Percentiles rank a stretch among this genome's conserved stretches.
These are phyloP conservation scores for Populus hybrid DNA, from an alignment of 441 rosid genomes.

Conservation along the genomic window DNA sequence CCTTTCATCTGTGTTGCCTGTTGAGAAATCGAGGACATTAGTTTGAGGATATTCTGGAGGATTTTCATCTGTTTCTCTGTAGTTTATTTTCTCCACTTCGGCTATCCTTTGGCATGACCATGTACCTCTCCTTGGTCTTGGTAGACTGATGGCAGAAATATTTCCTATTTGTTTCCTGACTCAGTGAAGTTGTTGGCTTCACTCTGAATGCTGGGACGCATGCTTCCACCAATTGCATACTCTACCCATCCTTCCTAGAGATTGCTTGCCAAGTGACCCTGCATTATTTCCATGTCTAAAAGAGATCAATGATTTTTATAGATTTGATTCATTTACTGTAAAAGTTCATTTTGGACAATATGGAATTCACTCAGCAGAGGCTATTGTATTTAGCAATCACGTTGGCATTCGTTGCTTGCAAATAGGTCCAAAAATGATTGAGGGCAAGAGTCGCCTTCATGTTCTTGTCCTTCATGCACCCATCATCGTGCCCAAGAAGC, in stretches of 20 bases:
- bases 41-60: not conserved
- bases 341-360: too few species aligned
- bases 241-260: conserved; percentile 58
- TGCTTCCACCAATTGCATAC: conserved; percentile 63
- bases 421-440: too few species aligned
- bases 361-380: too few species aligned
- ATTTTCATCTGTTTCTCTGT: not conserved
- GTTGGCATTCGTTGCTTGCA: too few species aligned
- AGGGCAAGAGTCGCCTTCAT: too few species aligned
- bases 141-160: not conserved
- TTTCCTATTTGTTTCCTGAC: conserved; percentile 18
- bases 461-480: too few species aligned
- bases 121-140: too few species aligned
- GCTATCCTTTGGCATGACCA: not conserved
- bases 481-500: too few species aligned
- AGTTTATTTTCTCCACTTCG: not conserved
- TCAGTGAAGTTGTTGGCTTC: conserved; percentile 49
- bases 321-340: too few species aligned
- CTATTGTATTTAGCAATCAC: too few species aligned
- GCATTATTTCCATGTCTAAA: not conserved
- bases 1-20: conserved; percentile 56
- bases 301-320: too few species aligned
- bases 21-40: not conserved
- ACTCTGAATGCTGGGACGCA: conserved; percentile 54
- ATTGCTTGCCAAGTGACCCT: conserved; percentile 53